Evolutionary conservation across 139 green algal genomes (phyloP).

Genomic region (Tetraselmis chui): DNA sequence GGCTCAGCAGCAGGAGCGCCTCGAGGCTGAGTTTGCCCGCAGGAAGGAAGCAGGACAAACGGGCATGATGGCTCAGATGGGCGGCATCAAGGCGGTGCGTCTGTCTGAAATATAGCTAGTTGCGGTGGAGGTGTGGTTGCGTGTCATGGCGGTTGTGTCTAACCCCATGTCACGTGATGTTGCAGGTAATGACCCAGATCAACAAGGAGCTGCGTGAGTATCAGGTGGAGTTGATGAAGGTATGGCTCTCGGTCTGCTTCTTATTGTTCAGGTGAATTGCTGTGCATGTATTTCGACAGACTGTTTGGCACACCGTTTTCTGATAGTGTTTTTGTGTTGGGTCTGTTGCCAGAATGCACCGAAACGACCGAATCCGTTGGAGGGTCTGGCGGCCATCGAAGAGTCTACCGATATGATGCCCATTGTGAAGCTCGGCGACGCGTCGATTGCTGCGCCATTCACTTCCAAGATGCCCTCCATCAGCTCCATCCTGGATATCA

Average conservation of each 20-base stretch:
- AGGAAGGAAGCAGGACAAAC: background rate
- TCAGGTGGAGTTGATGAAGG: background rate
- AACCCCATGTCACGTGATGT: no score
- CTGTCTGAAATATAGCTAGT: no score
- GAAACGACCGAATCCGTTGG: background rate
- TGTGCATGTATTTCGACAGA: no score
- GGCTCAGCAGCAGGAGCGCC: background rate
- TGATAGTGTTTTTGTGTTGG: no score
- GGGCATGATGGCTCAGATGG: background rate
- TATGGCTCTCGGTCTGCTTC: no score
- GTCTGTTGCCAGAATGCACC: background rate
- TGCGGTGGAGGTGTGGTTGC: no score
- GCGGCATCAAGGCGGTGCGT: slow-evolving; percentile 9
- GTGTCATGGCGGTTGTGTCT: no score
- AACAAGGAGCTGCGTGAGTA: slow-evolving; percentile 3
- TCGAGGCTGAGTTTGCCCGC: background rate
- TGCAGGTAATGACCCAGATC: background rate
- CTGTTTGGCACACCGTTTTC: no score
- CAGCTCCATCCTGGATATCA: slow-evolving; percentile 28
- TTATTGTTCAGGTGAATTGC: no score
- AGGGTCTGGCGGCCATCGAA: background rate
- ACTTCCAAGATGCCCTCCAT: slow-evolving; percentile 44
- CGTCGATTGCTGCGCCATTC: slow-evolving; percentile 47
- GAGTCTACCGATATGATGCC: slow-evolving; percentile 7
- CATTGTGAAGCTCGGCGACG: slow-evolving; percentile 47